Evolutionary conservation across 106 monocot species (phyloP).

Genomic region (Dioscorea alata): DNA sequence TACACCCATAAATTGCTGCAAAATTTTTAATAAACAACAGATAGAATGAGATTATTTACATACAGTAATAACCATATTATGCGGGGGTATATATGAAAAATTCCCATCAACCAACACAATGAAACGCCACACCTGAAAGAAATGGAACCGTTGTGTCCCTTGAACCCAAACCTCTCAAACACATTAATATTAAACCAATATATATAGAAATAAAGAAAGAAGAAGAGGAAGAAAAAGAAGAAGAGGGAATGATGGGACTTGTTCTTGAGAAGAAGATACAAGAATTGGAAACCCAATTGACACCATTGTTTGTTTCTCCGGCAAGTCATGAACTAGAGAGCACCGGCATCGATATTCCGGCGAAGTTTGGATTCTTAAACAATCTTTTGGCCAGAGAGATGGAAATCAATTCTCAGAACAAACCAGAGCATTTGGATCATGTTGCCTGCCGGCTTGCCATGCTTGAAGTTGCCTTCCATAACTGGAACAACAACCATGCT

Average conservation of each 20-base stretch:
- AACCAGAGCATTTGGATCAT: not conserved
- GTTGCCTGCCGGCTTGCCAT: not conserved
- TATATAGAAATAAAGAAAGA: not conserved
- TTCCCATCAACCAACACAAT: too few relatives aligned
- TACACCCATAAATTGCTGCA: too few relatives aligned
- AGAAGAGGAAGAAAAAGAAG: not conserved
- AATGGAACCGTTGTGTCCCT: too few relatives aligned
- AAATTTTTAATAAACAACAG: too few relatives aligned
- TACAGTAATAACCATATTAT: too few relatives aligned
- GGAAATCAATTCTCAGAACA: not conserved
- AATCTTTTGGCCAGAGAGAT: not conserved
- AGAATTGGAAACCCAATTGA: slow-evolving; percentile 12
- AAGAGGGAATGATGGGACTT: not conserved
- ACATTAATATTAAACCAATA: not conserved
- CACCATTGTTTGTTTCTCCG: not conserved
- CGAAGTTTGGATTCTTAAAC: slow-evolving; percentile 5
- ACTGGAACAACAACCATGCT: not conserved
- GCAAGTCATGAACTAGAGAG: not conserved
- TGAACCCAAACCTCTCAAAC: not conserved
- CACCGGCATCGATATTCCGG: not conserved
- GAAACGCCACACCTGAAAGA: too few relatives aligned
- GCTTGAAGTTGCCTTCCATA: slow-evolving; percentile 1
- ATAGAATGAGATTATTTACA: too few relatives aligned
- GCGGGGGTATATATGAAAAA: too few relatives aligned
- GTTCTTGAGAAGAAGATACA: slow-evolving; percentile 3